These are phyloP conservation scores for Pyricularia pennisetigena DNA, from an alignment of 2,329 filamentous ascomycete genomes.

Conservation along the genomic window DNA sequence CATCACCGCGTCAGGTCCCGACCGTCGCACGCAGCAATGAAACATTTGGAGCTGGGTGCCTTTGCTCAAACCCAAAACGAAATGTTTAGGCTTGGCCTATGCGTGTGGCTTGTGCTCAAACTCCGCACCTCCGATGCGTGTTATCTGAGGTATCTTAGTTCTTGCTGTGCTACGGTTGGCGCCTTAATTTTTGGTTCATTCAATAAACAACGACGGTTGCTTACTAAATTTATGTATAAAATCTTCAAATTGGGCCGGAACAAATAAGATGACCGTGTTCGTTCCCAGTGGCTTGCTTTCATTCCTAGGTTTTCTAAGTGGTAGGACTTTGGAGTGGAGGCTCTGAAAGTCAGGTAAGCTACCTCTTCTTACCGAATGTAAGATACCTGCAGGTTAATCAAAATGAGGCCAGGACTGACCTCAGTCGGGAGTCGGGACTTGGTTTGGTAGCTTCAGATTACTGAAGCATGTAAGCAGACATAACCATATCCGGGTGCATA, in stretches of 20 bases:
- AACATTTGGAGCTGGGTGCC: not conserved
- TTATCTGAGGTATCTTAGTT: not conserved
- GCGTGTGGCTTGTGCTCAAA: not conserved
- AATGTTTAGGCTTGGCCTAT: not conserved
- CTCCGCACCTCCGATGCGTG: not conserved
- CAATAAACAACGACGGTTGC: not conserved
- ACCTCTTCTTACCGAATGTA: too few species aligned
- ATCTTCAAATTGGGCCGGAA: not conserved
- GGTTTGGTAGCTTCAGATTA: too few species aligned
- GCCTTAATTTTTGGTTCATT: not conserved
- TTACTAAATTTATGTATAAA: not conserved
- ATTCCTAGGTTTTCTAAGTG: not conserved
- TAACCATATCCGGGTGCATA: not conserved
- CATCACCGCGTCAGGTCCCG: not conserved
- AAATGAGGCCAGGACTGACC: too few species aligned
- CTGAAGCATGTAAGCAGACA: not conserved
- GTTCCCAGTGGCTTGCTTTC: not conserved
- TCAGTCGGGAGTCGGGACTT: too few species aligned
- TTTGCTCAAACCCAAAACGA: not conserved
- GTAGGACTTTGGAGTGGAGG: not conserved
- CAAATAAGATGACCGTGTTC: not conserved
- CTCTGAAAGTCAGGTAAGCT: not conserved
- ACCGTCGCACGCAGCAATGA: not conserved
- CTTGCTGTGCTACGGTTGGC: not conserved
- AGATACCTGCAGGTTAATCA: too few species aligned